A percentile compares a stretch with the other conserved stretches of the same genome.
phyloP scores from a whole-genome alignment of 148 eudicot genomes.

The Silene conica region DNA sequence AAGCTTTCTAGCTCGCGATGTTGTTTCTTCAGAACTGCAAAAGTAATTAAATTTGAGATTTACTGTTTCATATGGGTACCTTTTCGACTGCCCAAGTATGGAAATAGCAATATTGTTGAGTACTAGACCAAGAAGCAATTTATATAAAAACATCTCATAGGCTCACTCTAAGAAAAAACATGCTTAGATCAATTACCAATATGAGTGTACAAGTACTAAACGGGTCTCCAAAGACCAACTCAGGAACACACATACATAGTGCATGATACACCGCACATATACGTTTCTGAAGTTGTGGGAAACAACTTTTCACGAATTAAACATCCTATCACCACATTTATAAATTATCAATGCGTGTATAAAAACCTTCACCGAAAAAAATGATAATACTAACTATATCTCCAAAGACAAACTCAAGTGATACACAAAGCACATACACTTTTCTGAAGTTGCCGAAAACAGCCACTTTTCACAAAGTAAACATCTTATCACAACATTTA shows the following conservation, averaged over 20 bases:
- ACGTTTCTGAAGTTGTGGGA: too few species aligned
- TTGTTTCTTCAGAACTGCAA: constrained; percentile 79
- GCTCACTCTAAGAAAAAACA: neutral
- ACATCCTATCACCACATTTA: too few species aligned
- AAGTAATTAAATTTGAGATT: neutral
- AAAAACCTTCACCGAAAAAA: too few species aligned
- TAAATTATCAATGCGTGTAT: neutral
- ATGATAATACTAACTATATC: neutral
- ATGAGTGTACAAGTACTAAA: neutral
- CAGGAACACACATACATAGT: neutral
- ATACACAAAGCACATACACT: neutral
- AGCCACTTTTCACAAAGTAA: neutral
- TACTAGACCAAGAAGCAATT: neutral
- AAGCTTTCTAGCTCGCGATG: constrained; percentile 64
- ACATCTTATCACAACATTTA: neutral
- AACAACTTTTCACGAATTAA: too few species aligned
- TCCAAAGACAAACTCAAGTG: neutral
- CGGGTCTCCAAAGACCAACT: constrained; percentile 1
- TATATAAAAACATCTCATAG: neutral
- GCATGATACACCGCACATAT: neutral
- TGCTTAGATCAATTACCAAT: neutral
- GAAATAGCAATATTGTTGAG: neutral
- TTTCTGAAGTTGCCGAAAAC: neutral
- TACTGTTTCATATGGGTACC: neutral
- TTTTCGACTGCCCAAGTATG: too few species aligned